A percentile compares a stretch with the other conserved stretches of the same genome.
phyloP scores from a whole-genome alignment of 2,329 filamentous ascomycete genomes.

The Cladosporium sp. region DNA sequence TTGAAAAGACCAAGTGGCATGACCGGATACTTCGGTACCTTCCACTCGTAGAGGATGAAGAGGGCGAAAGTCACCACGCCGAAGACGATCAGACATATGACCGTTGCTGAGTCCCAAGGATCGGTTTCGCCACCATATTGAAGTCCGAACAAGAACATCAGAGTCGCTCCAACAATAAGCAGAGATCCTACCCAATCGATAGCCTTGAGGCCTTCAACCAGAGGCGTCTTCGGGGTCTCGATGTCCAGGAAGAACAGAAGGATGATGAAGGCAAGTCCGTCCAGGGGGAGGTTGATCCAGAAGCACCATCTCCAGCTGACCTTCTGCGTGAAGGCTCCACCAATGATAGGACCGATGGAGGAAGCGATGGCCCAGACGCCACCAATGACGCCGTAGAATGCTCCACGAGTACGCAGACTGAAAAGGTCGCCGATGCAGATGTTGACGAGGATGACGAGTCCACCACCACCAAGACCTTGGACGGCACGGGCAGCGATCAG shows the following conservation, averaged over 20 bases:
- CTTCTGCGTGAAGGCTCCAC: slow-evolving; percentile 61
- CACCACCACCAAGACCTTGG: slow-evolving; percentile 62
- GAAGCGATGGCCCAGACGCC: slow-evolving; percentile 64
- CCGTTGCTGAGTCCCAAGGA: slow-evolving; percentile 70
- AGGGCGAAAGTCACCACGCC: slow-evolving; percentile 56
- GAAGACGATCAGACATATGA: slow-evolving; percentile 74
- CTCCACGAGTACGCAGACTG: slow-evolving; percentile 51
- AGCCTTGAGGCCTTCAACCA: slow-evolving; percentile 58
- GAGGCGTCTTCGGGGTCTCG: slow-evolving; percentile 61
- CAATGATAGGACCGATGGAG: slow-evolving; percentile 62
- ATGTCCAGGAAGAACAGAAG: slow-evolving; percentile 61
- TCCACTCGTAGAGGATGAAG: slow-evolving; percentile 71
- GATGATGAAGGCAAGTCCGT: slow-evolving; percentile 55
- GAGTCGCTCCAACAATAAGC: slow-evolving; percentile 67
- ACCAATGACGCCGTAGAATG: slow-evolving; percentile 62
- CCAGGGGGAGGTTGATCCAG: slow-evolving; percentile 62
- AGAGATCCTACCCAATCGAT: slow-evolving; percentile 64
- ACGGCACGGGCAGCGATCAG: slow-evolving; percentile 58
- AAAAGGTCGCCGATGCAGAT: slow-evolving; percentile 63
- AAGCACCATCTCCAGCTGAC: slow-evolving; percentile 64
- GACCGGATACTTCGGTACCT: slow-evolving; percentile 69
- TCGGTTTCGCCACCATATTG: slow-evolving; percentile 74
- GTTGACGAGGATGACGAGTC: slow-evolving; percentile 60
- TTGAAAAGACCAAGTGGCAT: slow-evolving; percentile 71
- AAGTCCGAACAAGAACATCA: slow-evolving; percentile 83